Base-by-base conservation (phyloP, 2,329 filamentous ascomycete species). In the Phoma sp. region DNA sequence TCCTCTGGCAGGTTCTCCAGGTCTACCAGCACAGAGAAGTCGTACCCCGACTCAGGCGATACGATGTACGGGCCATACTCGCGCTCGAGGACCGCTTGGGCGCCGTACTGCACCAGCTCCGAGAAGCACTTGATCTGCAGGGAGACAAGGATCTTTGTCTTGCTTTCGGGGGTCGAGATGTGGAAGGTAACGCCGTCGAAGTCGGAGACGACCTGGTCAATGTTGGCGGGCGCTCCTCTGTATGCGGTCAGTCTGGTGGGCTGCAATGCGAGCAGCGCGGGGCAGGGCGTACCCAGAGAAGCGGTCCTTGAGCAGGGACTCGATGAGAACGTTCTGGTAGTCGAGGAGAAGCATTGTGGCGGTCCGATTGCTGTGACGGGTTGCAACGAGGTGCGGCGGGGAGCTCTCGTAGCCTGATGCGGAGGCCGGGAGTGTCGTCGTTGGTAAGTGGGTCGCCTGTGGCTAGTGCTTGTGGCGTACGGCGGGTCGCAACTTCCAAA, bases 121-220 rank as follows among this genome's bases (percentile, higher is more conserved):
- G 86, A 84, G 81, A 88, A 99, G 81, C 95, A 99, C 80, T 93
- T 90, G 76, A 99, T 92, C 76, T 92, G 87, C 69, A 99, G 90
- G 18, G 95, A 99, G 54, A 99, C 87, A 45, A 96, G 84, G 64
- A 99, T 97, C 80, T 96, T 92, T 42, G 91, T 88, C 83, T 98
- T 98, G 59, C 87, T 82, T 76, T 96, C 92, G 54, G 93, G 95
- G 1, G 95, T 99, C 30, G 93, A 98, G 72, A 99, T 93, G 78
- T 99, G 95, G 80, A 98, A 99, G 65, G 91, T 96, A 67, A 98
- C 95, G 74, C 93, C 93, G 79, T 99, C 96, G 74, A 99, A 99
- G 80, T 99, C 95, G 74, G 93, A 98, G 60, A 97, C 92, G 60
- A 96, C 92, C 81, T 99, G 95, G 79, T 99, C 96, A 76, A 99